Evolutionary conservation across 352 stramenopile species (phyloP), one percentile per base, ranked within the genome.

Genomic region (Aphanomyces invadans): DNA sequence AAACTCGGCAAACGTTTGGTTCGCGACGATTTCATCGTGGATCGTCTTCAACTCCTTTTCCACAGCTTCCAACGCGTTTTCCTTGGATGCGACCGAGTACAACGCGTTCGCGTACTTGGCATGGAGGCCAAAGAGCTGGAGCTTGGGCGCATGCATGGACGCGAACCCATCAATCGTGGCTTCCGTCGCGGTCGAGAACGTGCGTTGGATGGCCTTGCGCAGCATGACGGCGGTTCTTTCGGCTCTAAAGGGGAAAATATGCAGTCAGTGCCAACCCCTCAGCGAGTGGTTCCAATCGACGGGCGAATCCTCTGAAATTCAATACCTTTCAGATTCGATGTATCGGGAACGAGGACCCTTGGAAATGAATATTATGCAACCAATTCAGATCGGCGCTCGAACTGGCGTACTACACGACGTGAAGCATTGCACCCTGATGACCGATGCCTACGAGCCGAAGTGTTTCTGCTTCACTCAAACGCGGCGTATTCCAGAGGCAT

Each of bases 81-180:
- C 76, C 76, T 91, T 91, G 70, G 90, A 95, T 33, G 95, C 96
- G 59, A 97, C 95, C 71, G 88, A 88, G 88, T 98, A 99, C 23
- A 97, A 86, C 39, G 96, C 96, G 73, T 98, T 98, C 69, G 96
- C 96, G 80, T 99, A 99, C 48, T 95, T 87, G 52, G 95, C 95
- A 73, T 95, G 88, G 46, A 98, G 75, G 31, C 96, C 96, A 74
- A 98, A 98, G n/a, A 99, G 77, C 72, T 98, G 86, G 70, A 98
- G 75, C 81, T 93, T 91, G 42, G 84, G 84, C 74, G 90, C 82
- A 68, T 80, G 86, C 84, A 93, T 93, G 62, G 81, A 68, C 53
- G 80, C 80, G 48, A 91, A 93, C 62, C 83, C 74, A 46, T 78
- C 81, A 51, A 93, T 85, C 7, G 60, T 67, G 21, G 39, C 60